These are phyloP conservation scores for Candida khao-thaluensis DNA, from an alignment of 805 yeast genomes.

Conservation along the genomic window DNA sequence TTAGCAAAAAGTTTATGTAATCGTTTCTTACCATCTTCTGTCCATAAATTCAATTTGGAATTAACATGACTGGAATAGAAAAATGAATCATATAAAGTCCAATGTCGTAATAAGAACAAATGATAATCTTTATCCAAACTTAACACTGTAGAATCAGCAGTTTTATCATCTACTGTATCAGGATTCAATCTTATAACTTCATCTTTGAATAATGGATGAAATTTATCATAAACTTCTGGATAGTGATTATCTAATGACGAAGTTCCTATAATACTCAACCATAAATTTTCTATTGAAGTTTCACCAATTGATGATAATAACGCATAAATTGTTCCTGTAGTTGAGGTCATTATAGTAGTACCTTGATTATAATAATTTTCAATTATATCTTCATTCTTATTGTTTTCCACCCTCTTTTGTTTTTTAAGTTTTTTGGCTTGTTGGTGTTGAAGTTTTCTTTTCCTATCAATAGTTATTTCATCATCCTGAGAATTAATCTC, in stretches of 20 bases:
- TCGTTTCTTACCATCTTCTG: conserved; percentile 84
- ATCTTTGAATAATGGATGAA: conserved; percentile 73
- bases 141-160: conserved; percentile 48
- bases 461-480: conserved; percentile 23
- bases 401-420: conserved; percentile 38
- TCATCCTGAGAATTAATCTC: conserved; percentile 25
- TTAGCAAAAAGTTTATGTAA: conserved; percentile 90
- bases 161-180: conserved; percentile 30
- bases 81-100: conserved; percentile 90
- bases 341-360: conserved; percentile 69
- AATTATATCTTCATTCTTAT: conserved; percentile 51
- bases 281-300: conserved; percentile 62
- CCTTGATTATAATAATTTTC: conserved; percentile 85
- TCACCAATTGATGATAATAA: conserved; percentile 81
- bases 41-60: conserved; percentile 84
- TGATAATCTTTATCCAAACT: conserved; percentile 81
- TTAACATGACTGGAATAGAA: conserved; percentile 88
- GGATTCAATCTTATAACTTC: conserved; percentile 73
- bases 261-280: conserved; percentile 89
- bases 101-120: conserved; percentile 82
- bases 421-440: conserved; percentile 32
- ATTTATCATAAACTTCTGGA: conserved; percentile 69
- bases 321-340: conserved; percentile 78
- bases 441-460: conserved; percentile 31
- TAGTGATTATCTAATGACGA: conserved; percentile 72